phyloP scores from a whole-genome alignment of 164 flowering plant genomes.

The Houttuynia cordata region DNA sequence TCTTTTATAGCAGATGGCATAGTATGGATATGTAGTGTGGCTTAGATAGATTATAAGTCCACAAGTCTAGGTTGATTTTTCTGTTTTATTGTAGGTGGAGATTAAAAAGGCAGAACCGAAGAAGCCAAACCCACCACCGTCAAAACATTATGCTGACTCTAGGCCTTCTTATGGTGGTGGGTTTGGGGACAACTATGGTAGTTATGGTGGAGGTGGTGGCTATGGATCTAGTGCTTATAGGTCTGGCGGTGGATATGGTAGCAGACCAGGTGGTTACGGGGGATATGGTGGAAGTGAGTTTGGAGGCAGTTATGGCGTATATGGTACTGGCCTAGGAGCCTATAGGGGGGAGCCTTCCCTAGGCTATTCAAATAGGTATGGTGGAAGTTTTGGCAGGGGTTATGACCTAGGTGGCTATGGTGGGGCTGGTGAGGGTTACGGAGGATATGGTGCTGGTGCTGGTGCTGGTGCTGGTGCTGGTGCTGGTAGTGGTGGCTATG shows the following conservation, averaged over 20 bases:
- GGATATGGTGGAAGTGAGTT: slow-evolving; percentile 45
- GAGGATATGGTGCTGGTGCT: slow-evolving; percentile 33
- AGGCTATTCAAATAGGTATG: slow-evolving; percentile 56
- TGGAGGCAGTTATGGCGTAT: slow-evolving; percentile 55
- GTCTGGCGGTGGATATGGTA: slow-evolving; percentile 45
- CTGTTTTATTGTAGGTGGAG: slow-evolving; percentile 56
- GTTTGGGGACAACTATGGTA: slow-evolving; percentile 52
- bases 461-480: slow-evolving; percentile 23
- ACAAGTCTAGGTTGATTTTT: slow-evolving; percentile 12
- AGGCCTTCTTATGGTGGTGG: slow-evolving; percentile 48
- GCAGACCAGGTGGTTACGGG: slow-evolving; percentile 43
- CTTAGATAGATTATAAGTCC: slow-evolving; percentile 9
- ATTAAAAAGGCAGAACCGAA: slow-evolving; percentile 93
- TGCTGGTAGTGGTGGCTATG: slow-evolving; percentile 25
- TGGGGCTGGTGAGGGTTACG: slow-evolving; percentile 42
- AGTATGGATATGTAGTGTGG: neutral
- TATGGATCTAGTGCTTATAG: slow-evolving; percentile 48
- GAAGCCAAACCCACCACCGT: slow-evolving; percentile 43
- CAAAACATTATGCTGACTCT: slow-evolving; percentile 44
- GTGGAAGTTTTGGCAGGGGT: slow-evolving; percentile 44
- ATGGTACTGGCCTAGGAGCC: slow-evolving; percentile 40
- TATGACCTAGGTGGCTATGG: slow-evolving; percentile 54
- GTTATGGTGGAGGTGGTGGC: slow-evolving; percentile 32
- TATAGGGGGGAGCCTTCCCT: slow-evolving; percentile 56
- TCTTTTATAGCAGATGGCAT: too few relatives aligned